Evolutionary conservation across 306 rosid genomes (phyloP).

Genomic region (Trifolium repens): DNA sequence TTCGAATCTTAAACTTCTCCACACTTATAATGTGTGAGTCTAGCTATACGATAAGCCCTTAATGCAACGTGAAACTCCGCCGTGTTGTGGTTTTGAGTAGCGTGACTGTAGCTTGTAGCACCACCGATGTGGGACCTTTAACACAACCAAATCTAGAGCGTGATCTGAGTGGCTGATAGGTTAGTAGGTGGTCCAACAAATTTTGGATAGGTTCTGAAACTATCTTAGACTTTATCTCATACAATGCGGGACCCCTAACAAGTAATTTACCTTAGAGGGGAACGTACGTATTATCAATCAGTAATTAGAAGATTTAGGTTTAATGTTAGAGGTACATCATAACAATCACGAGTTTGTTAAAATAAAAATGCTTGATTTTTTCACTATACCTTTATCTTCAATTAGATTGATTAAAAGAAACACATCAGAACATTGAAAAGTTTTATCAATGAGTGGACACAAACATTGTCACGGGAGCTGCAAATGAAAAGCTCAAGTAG

Average conservation of each 20-base stretch:
- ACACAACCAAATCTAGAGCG: background rate
- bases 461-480: conserved; percentile 75
- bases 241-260: too few species aligned
- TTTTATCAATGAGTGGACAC: too few species aligned
- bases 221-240: too few species aligned
- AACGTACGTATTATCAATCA: background rate
- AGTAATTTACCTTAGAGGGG: background rate
- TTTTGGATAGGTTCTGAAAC: background rate
- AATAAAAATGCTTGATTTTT: background rate
- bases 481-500: conserved; percentile 79
- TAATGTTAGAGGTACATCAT: background rate
- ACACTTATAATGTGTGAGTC: too few species aligned
- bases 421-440: too few species aligned
- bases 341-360: too few species aligned
- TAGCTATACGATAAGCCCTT: background rate
- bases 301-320: background rate
- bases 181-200: too few species aligned
- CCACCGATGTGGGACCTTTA: background rate
- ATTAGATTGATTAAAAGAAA: too few species aligned
- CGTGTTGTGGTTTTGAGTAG: background rate
- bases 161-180: too few species aligned
- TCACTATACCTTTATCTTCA: background rate
- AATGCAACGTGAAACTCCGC: background rate
- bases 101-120: background rate
- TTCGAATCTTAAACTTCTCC: too few species aligned